These are phyloP conservation scores for Hypoxylon sp. DNA, from an alignment of 2,329 filamentous ascomycete species.

Conservation along the genomic window DNA sequence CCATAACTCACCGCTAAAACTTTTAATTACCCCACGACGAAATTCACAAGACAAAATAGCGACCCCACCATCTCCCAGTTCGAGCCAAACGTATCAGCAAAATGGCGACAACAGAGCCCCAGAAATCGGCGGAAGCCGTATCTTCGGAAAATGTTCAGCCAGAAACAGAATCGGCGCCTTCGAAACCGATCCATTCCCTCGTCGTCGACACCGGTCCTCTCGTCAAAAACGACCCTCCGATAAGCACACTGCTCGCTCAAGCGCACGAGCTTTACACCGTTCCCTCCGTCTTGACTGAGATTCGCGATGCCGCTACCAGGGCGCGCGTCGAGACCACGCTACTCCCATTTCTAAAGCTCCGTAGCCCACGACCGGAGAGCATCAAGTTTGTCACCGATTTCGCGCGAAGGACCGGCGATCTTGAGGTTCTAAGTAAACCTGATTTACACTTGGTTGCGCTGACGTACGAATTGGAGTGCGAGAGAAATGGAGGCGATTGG, in stretches of 20 bases:
- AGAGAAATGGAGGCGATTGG: conserved; percentile 91
- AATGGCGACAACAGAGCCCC: conserved; percentile 37
- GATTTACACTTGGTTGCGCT: conserved; percentile 92
- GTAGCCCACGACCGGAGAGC: conserved; percentile 81
- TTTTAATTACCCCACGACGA: conserved; percentile 48
- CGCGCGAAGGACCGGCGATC: conserved; percentile 89
- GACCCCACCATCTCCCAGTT: conserved; percentile 39
- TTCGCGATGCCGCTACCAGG: conserved; percentile 86
- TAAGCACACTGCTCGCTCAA: conserved; percentile 84
- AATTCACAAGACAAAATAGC: conserved; percentile 36
- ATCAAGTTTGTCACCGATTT: conserved; percentile 86
- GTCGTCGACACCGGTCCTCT: conserved; percentile 93
- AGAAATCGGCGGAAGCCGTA: conserved; percentile 3
- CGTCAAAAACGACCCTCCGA: conserved; percentile 90
- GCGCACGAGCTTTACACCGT: conserved; percentile 86
- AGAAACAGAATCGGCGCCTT: conserved; percentile 23
- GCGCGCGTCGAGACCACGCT: conserved; percentile 86
- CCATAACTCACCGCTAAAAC: conserved; percentile 48
- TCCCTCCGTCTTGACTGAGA: conserved; percentile 88
- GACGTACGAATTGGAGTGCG: conserved; percentile 94
- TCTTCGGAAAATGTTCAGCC: not conserved
- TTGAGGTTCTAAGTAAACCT: conserved; percentile 86
- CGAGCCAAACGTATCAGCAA: conserved; percentile 8
- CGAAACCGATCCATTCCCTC: conserved; percentile 83
- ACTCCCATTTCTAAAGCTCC: conserved; percentile 84